Conservation (phyloP, 805 yeast species). For the Metschnikowia shivogae region DNA sequence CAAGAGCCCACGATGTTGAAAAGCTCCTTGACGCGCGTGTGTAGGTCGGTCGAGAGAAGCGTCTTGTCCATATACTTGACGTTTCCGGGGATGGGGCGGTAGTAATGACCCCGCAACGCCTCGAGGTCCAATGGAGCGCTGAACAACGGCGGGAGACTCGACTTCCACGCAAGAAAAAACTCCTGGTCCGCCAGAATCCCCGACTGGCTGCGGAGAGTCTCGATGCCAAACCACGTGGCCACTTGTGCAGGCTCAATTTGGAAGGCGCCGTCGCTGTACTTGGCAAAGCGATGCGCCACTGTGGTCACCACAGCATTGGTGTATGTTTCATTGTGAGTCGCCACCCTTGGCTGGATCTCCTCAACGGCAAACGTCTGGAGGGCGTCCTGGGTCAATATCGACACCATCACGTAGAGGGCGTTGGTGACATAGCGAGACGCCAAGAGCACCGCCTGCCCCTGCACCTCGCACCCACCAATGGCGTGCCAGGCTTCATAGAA, state of each 20-base stretch:
- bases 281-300: slow-evolving; percentile 30
- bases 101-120: slow-evolving; percentile 53
- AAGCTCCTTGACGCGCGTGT: slow-evolving; percentile 27
- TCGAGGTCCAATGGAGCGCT: slow-evolving; percentile 55
- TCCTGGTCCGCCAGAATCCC: slow-evolving; percentile 36
- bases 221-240: slow-evolving; percentile 61
- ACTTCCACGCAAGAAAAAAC: slow-evolving; percentile 60
- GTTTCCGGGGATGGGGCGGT: slow-evolving; percentile 39
- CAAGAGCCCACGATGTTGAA: slow-evolving; percentile 30
- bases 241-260: slow-evolving; percentile 41
- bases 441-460: slow-evolving; percentile 39
- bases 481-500: slow-evolving; percentile 50
- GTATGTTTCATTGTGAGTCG: slow-evolving; percentile 23
- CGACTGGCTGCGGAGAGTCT: slow-evolving; percentile 33
- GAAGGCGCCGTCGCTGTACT: slow-evolving; percentile 28
- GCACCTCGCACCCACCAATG: slow-evolving; percentile 52
- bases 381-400: slow-evolving; percentile 24
- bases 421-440: slow-evolving; percentile 23
- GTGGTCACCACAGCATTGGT: slow-evolving; percentile 46
- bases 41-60: slow-evolving; percentile 39
- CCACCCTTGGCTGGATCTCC: slow-evolving; percentile 18
- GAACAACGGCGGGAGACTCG: slow-evolving; percentile 59
- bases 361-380: slow-evolving; percentile 13
- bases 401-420: slow-evolving; percentile 24
- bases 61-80: slow-evolving; percentile 53